Percentiles rank a stretch among this genome's conserved stretches.
These are phyloP conservation scores for Pseudonitzschia pungens DNA, from an alignment of 108 stramenopile species.

Conservation along the genomic window DNA sequence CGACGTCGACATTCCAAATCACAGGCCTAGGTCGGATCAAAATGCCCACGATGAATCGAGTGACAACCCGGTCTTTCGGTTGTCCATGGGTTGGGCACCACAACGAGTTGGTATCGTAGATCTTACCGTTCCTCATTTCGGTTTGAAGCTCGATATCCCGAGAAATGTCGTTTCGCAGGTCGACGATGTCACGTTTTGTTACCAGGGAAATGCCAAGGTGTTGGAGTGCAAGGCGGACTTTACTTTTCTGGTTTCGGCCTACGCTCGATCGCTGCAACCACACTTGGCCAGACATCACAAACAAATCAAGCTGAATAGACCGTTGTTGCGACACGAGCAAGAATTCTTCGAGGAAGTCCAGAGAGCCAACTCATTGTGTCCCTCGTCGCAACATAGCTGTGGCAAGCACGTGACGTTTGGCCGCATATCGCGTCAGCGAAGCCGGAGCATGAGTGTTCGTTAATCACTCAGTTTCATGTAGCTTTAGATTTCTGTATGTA, in stretches of 20 bases:
- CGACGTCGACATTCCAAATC: conserved; percentile 7
- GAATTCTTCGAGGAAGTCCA: conserved; percentile 1
- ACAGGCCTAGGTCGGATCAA: no score
- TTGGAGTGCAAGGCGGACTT: conserved; percentile 11
- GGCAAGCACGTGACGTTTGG: no score
- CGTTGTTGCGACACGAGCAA: conserved; percentile 9
- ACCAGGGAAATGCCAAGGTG: not conserved
- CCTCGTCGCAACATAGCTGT: not conserved
- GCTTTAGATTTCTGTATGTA: no score
- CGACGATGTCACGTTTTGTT: conserved; percentile 3
- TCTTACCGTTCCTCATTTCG: not conserved
- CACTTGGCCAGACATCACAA: not conserved
- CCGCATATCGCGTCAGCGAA: no score
- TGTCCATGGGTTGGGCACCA: conserved; percentile 1
- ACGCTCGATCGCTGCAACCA: conserved; percentile 3
- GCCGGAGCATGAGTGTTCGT: no score
- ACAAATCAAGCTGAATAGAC: conserved; percentile 2
- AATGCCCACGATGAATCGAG: no score
- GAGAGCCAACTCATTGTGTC: not conserved
- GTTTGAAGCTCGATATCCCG: not conserved
- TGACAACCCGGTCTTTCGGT: not conserved
- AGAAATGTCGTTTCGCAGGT: not conserved
- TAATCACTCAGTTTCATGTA: no score
- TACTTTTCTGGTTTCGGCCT: conserved; percentile 9
- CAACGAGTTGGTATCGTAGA: not conserved